These are phyloP conservation scores for Pichia norvegensis DNA, from an alignment of 1,139 yeast species.

Conservation along the genomic window DNA sequence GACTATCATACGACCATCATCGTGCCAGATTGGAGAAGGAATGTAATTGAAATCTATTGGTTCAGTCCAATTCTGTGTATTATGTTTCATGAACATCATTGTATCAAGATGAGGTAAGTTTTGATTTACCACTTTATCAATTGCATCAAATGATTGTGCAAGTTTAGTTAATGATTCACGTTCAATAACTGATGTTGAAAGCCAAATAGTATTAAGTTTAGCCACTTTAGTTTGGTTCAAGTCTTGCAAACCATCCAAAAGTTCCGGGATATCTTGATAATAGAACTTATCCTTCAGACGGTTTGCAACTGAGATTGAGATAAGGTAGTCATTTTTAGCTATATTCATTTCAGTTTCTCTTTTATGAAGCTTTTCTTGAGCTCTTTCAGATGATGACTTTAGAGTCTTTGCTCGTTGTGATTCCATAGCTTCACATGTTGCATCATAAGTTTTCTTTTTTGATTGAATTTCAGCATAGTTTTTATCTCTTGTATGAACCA, in stretches of 20 bases:
- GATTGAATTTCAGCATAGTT: constrained; percentile 61
- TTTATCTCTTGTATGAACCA: constrained; percentile 50
- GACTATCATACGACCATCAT: constrained; percentile 71
- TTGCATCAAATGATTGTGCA: constrained; percentile 43
- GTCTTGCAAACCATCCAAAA: constrained; percentile 79
- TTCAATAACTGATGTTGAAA: constrained; percentile 59
- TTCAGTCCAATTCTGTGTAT: constrained; percentile 66
- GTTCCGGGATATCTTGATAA: constrained; percentile 90
- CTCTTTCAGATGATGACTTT: constrained; percentile 48
- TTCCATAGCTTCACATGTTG: constrained; percentile 75
- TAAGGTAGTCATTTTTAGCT: constrained; percentile 74
- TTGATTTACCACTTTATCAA: constrained; percentile 54
- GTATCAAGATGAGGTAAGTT: constrained; percentile 73
- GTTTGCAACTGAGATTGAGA: constrained; percentile 77
- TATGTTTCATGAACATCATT: constrained; percentile 90
- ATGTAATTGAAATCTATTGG: constrained; percentile 79
- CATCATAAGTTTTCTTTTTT: constrained; percentile 70
- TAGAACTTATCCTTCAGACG: constrained; percentile 86
- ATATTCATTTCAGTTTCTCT: constrained; percentile 76
- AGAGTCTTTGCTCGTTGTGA: constrained; percentile 66
- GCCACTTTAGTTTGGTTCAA: constrained; percentile 73
- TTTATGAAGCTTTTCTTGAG: constrained; percentile 50
- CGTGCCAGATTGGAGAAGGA: constrained; percentile 96
- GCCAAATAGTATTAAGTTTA: constrained; percentile 62
- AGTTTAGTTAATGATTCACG: constrained; percentile 47